Base-by-base conservation (phyloP, 2,329 filamentous ascomycete genomes). In the Cordyceps pruinosa region DNA sequence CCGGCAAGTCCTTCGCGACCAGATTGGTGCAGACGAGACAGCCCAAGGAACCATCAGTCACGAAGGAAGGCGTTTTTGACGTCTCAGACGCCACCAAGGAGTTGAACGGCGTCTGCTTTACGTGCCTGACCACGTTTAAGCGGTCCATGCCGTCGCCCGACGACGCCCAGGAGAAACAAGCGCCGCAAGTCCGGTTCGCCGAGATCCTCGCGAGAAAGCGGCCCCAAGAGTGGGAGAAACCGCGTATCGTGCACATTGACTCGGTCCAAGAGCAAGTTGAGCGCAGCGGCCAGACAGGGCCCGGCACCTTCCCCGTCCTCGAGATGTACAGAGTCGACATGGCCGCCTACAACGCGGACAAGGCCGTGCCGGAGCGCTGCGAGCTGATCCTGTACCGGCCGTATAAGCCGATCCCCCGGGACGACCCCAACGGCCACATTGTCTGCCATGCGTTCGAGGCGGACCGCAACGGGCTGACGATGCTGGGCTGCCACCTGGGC, bases 271-370 rank as follows among this genome's bases (percentile, higher is more conserved):
- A 66, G 1, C 52, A 67, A 5, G 71, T 53, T 4, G n/a, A 75
- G 15, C 73, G 72, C 2, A 63, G 69, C 42, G 50, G 50, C 12
- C 37, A 42, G 8, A 63, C 69, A 15, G 68, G 72, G 2, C 66
- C 72, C 1, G 77, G 77, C 3, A 66, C 65, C 0, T 82, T 82
- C 57, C 80, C 80, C 8, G 68, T 74, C 0, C 68, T 81, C 3
- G 75, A 80, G 48, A 80, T 82, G 76, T 74, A 74, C 64, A 81
- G 81, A 66, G 79, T 82, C 8, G 78, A 82, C 62, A 77, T 83
- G 74, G 61, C 60, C 0, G 66, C 56, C 0, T 78, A 71, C 60
- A 83, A 82, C 61, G 63, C 66, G 9, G 70, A 61, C 0, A 73
- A 70, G 47, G 66, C 73, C 0, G 58, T 78, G 8, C 66, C 75